Evolutionary conservation across 129 eudicot species (phyloP).

Genomic region (Tanacetum coccineum): DNA sequence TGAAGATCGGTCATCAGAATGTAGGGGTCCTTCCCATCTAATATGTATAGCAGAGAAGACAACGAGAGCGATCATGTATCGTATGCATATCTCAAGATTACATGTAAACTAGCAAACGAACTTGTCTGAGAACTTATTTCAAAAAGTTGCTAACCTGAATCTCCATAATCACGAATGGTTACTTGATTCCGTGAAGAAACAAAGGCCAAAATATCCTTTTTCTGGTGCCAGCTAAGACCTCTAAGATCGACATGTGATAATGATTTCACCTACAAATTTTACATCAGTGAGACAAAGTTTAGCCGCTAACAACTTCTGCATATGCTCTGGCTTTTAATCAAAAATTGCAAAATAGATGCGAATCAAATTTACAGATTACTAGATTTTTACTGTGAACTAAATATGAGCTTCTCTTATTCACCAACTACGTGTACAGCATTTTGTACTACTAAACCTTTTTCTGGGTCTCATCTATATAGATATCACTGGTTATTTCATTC

Average conservation of each 20-base stretch:
- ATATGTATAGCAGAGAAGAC: background rate
- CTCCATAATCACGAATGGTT: conserved; percentile 80
- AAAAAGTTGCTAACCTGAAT: conserved; percentile 2
- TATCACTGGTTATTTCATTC: background rate
- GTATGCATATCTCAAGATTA: no score
- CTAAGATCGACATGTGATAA: conserved; percentile 71
- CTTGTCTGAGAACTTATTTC: background rate
- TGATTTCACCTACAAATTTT: conserved; percentile 54
- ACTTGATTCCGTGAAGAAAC: conserved; percentile 72
- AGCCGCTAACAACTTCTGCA: conserved; percentile 1
- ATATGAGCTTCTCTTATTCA: background rate
- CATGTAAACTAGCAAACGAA: no score
- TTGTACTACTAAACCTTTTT: conserved; percentile 6
- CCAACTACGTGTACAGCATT: background rate
- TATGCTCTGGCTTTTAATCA: background rate
- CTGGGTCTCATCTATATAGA: background rate
- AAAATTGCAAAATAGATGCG: background rate
- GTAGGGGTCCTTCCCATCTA: conserved; percentile 42
- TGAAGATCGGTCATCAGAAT: conserved; percentile 10
- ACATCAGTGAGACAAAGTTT: conserved; percentile 9
- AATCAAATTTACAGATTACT: background rate
- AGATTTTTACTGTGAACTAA: background rate
- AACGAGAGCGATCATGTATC: background rate
- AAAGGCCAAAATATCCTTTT: conserved; percentile 83
- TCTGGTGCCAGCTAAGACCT: conserved; percentile 78